Evolutionary conservation across 257 asterid species (phyloP), one percentile per base, ranked within the genome.

Genomic region (Nemophila menziesii): DNA sequence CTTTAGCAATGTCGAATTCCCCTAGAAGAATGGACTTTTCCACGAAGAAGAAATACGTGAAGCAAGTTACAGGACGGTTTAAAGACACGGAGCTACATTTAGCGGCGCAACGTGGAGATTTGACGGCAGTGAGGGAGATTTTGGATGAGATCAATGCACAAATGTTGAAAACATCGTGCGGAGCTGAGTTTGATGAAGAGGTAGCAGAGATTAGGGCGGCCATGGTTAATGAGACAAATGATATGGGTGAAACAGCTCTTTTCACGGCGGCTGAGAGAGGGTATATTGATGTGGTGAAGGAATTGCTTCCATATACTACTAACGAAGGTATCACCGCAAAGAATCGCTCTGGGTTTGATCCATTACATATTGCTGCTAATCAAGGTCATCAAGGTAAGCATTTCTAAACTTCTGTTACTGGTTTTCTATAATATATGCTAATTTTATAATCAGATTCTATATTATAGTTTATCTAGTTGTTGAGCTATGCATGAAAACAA

Each of bases 11-110:
- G 4, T 82, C 94, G 0, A 75, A 65, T 66, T 76, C 92, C 54
- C 84, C 85, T 11, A 76, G 70, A 61, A 73, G 55, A 34, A 43
- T 67, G 39, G 79, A 72, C 20, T 53, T 54, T 2, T 29, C 69
- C 20, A 67, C 61, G 21, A 68, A 50, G 48, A 68, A 73, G 68
- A 85, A 80, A 75, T 81, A 85, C 41, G 96, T 85, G 64, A 85
- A 70, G 74, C 96, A 85, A 64, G 96, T 85, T 22, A 81, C 93
- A 4, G 96, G 96, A 0, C 64, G 83, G 63, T 87, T 80, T 77
- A 81, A 85, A 3, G 96, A 85, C 23, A 85, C 96, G 16, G 96
- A 78, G 67, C 76, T 85, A 39, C 96, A 85, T 62, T 62, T 85
- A 51, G 96, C 96, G 1, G 85, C 96, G 4, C 89, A 85, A 56